Evolutionary conservation across 2,329 filamentous ascomycete genomes (phyloP), one percentile per base, ranked within the genome.

Genomic region (Hymenoscyphus scutula): DNA sequence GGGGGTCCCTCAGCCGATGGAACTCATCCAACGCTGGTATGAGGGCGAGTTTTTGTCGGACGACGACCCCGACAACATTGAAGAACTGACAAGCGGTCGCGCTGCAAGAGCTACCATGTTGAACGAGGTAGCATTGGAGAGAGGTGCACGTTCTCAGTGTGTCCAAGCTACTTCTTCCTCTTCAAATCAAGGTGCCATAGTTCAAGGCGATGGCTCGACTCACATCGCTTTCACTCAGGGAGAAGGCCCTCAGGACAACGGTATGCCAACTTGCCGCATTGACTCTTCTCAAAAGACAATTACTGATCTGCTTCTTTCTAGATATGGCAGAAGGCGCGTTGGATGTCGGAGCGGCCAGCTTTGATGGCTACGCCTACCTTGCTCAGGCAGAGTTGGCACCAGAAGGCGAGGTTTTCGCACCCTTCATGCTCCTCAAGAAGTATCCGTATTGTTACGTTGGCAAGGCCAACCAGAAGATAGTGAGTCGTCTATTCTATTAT

Each of bases 391-490:
- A 76, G 51, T 55, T 72, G 34, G 70, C 72, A 17, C 29, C 61
- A 1, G 63, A 71, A 25, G 65, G 62, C 0, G 72, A 76, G 17
- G 56, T 60, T 0, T 83, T 87, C 66, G 79, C 78, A 45, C 77
- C 83, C 0, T 85, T 82, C 79, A 76, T 77, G 27, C 76, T 84
- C 0, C 75, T 91, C 27, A 74, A 77, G 29, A 79, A 78, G 23
- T 92, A 88, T 68, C 84, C 85, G 0, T 80, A 83, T 65, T 79
- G 76, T 60, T 90, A 83, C 72, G 82, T 88, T 53, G 81, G 82
- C 61, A 80, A 80, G 63, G 64, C 62, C 63, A 89, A 84, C 70
- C 76, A 70, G 65, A 81, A 75, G 71, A 80, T 69, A 67, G 84
- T 78, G 74, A 68, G 69, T 81, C 53, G 67, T 53, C 41, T 48